Conservation (phyloP, 2,329 filamentous ascomycete species). For the Mycogone perniciosa region DNA sequence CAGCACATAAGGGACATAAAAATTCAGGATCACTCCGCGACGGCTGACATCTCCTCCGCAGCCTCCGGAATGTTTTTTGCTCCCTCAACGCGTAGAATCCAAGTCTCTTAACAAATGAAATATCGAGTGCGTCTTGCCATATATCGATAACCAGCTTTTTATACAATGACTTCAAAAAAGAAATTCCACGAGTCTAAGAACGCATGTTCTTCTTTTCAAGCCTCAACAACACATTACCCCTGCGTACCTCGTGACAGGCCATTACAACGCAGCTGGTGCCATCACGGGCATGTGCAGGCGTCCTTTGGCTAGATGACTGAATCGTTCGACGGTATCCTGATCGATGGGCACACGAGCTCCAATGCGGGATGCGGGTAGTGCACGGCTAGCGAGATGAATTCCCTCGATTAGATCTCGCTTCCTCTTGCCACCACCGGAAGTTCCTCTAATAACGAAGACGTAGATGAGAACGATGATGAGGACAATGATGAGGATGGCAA, state of each 20-base stretch:
- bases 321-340: not conserved
- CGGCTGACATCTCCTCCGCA: slow-evolving; percentile 1
- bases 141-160: slow-evolving; percentile 14
- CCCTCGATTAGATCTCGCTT: slow-evolving; percentile 26
- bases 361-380: not conserved
- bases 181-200: not conserved
- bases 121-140: slow-evolving; percentile 9
- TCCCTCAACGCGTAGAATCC: slow-evolving; percentile 2
- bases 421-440: slow-evolving; percentile 21
- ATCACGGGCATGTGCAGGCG: slow-evolving; percentile 5
- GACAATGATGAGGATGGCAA: slow-evolving; percentile 47
- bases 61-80: slow-evolving; percentile 3
- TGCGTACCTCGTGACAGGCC: not conserved
- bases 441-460: slow-evolving; percentile 34
- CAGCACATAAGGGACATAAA: slow-evolving; percentile 3
- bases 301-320: slow-evolving; percentile 4
- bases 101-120: slow-evolving; percentile 13
- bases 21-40: not conserved
- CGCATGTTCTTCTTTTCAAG: not conserved
- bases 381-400: not conserved
- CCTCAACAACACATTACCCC: not conserved
- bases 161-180: slow-evolving; percentile 15
- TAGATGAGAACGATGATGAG: slow-evolving; percentile 46
- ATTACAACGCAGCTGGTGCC: not conserved
- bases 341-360: not conserved